A percentile compares a stretch with the other conserved stretches of the same genome.
Evolutionary conservation across 2,329 filamentous ascomycete genomes (phyloP).

Genomic region (Aspergillus carbonarius): DNA sequence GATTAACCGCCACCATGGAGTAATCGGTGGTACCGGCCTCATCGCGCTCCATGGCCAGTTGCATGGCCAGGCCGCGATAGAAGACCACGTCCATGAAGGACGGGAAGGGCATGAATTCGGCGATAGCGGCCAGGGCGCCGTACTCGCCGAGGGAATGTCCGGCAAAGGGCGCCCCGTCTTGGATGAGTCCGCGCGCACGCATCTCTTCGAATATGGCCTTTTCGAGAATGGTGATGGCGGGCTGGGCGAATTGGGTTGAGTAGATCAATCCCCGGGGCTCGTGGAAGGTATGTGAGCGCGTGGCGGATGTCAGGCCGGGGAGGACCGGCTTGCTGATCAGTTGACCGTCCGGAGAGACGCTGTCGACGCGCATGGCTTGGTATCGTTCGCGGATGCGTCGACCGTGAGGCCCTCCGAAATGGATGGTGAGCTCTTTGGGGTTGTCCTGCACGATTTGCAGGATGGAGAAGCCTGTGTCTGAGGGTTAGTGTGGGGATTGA

Average conservation of each 20-base stretch:
- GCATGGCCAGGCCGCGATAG: conserved; percentile 97
- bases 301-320: conserved; percentile 87
- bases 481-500: neutral
- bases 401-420: conserved; percentile 90
- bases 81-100: conserved; percentile 93
- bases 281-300: conserved; percentile 88
- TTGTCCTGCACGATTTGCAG: conserved; percentile 98
- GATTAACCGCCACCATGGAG: conserved; percentile 96
- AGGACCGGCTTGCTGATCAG: conserved; percentile 82
- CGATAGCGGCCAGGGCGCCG: conserved; percentile 86
- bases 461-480: conserved; percentile 65
- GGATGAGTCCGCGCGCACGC: conserved; percentile 88
- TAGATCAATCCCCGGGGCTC: conserved; percentile 89
- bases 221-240: conserved; percentile 93
- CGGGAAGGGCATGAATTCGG: conserved; percentile 96
- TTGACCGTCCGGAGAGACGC: neutral
- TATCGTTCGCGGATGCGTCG: conserved; percentile 97
- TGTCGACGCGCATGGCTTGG: conserved; percentile 90
- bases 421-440: conserved; percentile 91
- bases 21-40: conserved; percentile 88
- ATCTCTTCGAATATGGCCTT: conserved; percentile 98
- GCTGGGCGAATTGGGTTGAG: conserved; percentile 95
- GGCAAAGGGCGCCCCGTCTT: conserved; percentile 88
- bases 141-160: conserved; percentile 97
- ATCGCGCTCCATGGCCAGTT: conserved; percentile 94